Conservation (phyloP, 2,329 filamentous ascomycete species). For the Chaetomiaceae sp. region DNA sequence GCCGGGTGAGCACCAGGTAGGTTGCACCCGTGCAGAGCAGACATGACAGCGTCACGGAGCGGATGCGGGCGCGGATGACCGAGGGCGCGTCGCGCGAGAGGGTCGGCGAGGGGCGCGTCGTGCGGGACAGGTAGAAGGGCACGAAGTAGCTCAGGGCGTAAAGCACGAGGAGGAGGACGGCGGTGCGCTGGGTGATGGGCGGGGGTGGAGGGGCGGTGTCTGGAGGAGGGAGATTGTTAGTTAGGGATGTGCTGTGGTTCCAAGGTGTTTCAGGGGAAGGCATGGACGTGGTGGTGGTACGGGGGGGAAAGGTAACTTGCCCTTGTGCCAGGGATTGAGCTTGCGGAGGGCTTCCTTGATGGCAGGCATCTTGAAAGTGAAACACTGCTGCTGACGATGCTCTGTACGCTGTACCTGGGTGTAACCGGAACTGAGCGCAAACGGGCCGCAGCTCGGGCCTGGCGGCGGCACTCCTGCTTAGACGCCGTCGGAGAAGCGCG, state of each 20-base stretch:
- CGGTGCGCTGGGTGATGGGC: slow-evolving; percentile 38
- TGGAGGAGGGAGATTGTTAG: slow-evolving; percentile 6
- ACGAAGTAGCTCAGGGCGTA: slow-evolving; percentile 89
- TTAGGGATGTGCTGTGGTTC: not conserved
- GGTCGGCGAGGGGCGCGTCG: slow-evolving; percentile 72
- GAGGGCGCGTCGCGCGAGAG: slow-evolving; percentile 83
- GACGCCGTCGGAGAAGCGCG: slow-evolving; percentile 18
- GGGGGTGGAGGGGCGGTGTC: slow-evolving; percentile 33
- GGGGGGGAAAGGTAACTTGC: slow-evolving; percentile 10
- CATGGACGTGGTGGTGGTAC: slow-evolving; percentile 3
- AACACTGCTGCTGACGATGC: too few relatives aligned
- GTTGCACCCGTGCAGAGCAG: slow-evolving; percentile 63
- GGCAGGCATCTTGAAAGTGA: slow-evolving; percentile 21
- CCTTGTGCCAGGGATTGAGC: slow-evolving; percentile 25
- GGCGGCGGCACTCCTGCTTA: slow-evolving; percentile 9
- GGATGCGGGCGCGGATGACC: slow-evolving; percentile 81
- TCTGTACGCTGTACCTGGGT: not conserved
- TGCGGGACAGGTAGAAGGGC: slow-evolving; percentile 79
- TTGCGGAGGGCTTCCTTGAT: slow-evolving; percentile 18
- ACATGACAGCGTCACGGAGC: slow-evolving; percentile 74
- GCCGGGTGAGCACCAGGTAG: slow-evolving; percentile 57
- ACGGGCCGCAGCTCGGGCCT: not conserved
- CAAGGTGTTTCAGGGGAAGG: not conserved
- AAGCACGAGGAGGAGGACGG: slow-evolving; percentile 41
- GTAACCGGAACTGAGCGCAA: not conserved